phyloP scores from a whole-genome alignment of 345 rosid species.

The Viola odorata region DNA sequence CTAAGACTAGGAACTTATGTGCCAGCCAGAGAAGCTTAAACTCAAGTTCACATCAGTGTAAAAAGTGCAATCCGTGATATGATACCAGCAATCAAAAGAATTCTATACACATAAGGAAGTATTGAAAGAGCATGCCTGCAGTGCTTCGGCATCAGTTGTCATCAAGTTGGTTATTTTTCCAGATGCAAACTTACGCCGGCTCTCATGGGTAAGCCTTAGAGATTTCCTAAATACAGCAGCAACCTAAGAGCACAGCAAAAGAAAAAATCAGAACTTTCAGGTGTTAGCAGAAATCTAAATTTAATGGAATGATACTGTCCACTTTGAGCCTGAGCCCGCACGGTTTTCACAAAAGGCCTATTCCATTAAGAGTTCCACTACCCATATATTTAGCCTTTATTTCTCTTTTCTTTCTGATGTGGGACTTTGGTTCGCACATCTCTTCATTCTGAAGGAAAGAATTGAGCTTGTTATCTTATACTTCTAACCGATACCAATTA shows the following conservation, averaged over 20 bases:
- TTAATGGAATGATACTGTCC: too few species aligned
- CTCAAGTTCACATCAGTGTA: neutral
- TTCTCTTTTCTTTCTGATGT: too few species aligned
- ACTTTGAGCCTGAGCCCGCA: too few species aligned
- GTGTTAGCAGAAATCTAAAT: too few species aligned
- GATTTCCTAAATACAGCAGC: conserved; percentile 98
- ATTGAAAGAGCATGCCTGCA: conserved; percentile 53
- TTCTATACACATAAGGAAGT: conserved; percentile 3
- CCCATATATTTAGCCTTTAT: too few species aligned
- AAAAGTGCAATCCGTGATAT: neutral
- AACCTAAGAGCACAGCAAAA: conserved; percentile 40
- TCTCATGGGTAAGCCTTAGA: conserved; percentile 83
- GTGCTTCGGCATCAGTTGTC: conserved; percentile 96
- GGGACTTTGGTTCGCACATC: too few species aligned
- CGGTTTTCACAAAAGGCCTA: too few species aligned
- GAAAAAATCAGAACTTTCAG: conserved; percentile 4
- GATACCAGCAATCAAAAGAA: neutral
- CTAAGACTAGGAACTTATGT: too few species aligned
- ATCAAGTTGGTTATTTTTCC: conserved; percentile 98
- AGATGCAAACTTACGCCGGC: conserved; percentile 73
- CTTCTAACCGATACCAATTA: neutral
- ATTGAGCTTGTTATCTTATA: too few species aligned
- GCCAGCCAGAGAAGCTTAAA: neutral
- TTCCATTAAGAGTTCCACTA: too few species aligned
- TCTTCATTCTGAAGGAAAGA: too few species aligned